Percentiles rank a stretch among this genome's conserved stretches.
Conservation (phyloP, 306 rosid genomes). For the Medicago lupulina region DNA sequence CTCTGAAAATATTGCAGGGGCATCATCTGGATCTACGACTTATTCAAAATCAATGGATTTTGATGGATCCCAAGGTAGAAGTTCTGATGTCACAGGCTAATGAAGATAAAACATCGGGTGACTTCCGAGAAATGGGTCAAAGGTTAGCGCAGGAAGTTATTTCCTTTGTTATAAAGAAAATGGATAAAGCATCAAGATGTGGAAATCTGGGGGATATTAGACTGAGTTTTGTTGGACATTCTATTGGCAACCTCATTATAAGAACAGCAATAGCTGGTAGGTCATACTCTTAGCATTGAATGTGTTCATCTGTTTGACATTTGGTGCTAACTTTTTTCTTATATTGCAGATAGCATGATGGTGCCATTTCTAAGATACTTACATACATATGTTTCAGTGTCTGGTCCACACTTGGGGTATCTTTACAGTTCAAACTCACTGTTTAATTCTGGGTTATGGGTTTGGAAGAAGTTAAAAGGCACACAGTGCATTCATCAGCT, state of each 20-base stretch:
- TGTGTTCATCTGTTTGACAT: conserved; percentile 36
- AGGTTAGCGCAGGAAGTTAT: conserved; percentile 85
- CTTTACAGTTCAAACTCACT: conserved; percentile 90
- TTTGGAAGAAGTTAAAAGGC: conserved; percentile 81
- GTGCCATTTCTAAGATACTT: conserved; percentile 76
- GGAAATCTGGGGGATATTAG: conserved; percentile 66
- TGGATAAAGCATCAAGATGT: conserved; percentile 72
- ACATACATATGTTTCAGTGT: conserved; percentile 76
- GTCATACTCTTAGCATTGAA: conserved; percentile 17
- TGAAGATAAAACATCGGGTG: conserved; percentile 90
- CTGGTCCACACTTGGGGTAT: conserved; percentile 95
- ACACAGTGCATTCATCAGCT: conserved; percentile 92
- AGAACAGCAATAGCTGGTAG: conserved; percentile 85
- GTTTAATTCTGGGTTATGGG: conserved; percentile 90
- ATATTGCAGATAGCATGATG: conserved; percentile 74
- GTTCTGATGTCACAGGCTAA: conserved; percentile 86
- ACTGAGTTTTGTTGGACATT: conserved; percentile 88
- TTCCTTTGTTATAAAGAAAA: conserved; percentile 74
- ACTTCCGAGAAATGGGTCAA: conserved; percentile 91
- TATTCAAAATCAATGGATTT: conserved; percentile 89
- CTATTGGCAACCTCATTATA: conserved; percentile 86
- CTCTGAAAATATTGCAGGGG: conserved; percentile 56
- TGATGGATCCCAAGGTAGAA: conserved; percentile 80
- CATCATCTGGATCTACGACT: conserved; percentile 92
- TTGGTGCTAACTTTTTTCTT: conserved; percentile 34